Evolutionary conservation across 2,329 filamentous ascomycete species (phyloP), one percentile per base, ranked within the genome.

Genomic region (Sclerotiophoma versabilis): DNA sequence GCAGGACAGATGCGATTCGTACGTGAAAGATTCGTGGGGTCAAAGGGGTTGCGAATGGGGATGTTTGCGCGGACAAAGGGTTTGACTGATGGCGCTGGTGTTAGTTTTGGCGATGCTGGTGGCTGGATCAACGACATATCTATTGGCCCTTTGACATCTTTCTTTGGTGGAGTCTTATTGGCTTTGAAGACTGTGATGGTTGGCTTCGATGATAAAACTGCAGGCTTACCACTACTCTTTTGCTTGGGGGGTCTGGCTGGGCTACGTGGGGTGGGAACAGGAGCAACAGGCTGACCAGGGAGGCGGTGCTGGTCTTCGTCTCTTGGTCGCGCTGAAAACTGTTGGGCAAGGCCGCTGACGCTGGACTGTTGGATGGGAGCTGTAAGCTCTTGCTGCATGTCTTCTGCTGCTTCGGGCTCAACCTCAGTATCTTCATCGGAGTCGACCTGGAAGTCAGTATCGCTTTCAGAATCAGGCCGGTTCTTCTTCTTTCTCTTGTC

Each of bases 401-500:
- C 29, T 17, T 34, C 51, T 3, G 33, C 27, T 12, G 46, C 52
- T 14, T 57, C 38, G 9, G 26, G 23, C 49, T 58, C 57, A 7
- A 41, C 34, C 5, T 65, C 64, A 27, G 65, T 65, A 33, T 69
- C 69, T 15, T 70, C 70, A 12, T 68, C 63, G 11, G 65, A 62
- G 1, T 69, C 74, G 26, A 71, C 74, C 44, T 80, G 78, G 62
- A 82, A 83, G 58, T 81, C 80, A 14, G 80, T 83, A 58, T 82
- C 80, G 52, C 74, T 78, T 14, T 78, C 78, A 22, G 75, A 73
- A 14, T 68, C 69, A 9, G 64, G 51, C 49, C 72, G 59, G 60
- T 68, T 70, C 32, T 65, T 62, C 62, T 68, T 71, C 49, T 58
- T 44, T 17, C 58, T 58, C 58, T 66, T 66, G 17, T 61, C 57